These are phyloP conservation scores for Aspergillus hortae DNA, from an alignment of 2,329 filamentous ascomycete genomes.

Conservation along the genomic window DNA sequence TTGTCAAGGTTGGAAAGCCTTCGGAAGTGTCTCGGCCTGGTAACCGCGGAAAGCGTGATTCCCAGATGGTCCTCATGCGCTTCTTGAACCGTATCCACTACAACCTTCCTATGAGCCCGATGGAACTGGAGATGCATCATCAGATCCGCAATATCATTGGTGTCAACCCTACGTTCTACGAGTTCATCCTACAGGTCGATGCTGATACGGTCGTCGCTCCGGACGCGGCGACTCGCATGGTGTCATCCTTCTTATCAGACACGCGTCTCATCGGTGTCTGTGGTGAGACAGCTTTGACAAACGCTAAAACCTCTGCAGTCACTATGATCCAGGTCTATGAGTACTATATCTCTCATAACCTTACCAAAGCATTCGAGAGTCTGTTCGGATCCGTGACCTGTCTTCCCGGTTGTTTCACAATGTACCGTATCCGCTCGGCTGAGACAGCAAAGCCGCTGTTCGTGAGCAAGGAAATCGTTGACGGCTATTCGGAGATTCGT, in stretches of 20 bases:
- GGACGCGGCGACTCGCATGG: slow-evolving; percentile 88
- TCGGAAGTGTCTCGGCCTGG: slow-evolving; percentile 74
- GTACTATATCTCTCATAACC: slow-evolving; percentile 98
- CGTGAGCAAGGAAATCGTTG: slow-evolving; percentile 86
- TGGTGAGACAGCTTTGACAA: slow-evolving; percentile 89
- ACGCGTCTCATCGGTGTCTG: slow-evolving; percentile 91
- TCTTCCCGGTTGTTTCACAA: slow-evolving; percentile 96
- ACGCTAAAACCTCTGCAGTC: slow-evolving; percentile 86
- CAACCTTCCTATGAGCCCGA: slow-evolving; percentile 90
- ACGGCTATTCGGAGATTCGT: slow-evolving; percentile 84
- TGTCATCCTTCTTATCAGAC: slow-evolving; percentile 85
- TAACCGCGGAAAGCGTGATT: slow-evolving; percentile 98
- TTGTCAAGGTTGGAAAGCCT: slow-evolving; percentile 90
- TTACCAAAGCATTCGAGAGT: slow-evolving; percentile 95
- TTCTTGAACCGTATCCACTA: slow-evolving; percentile 99
- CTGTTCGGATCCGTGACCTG: slow-evolving; percentile 97
- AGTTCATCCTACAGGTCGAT: slow-evolving; percentile 94
- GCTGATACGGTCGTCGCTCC: slow-evolving; percentile 91
- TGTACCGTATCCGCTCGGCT: slow-evolving; percentile 94
- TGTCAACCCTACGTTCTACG: slow-evolving; percentile 97
- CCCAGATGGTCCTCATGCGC: slow-evolving; percentile 96
- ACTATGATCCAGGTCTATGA: slow-evolving; percentile 99
- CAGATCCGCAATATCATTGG: slow-evolving; percentile 98
- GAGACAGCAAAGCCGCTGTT: slow-evolving; percentile 95
- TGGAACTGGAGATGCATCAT: slow-evolving; percentile 97